Evolutionary conservation across 257 asterid species (phyloP), one percentile per base, ranked within the genome.

Genomic region (Ballota nigra): DNA sequence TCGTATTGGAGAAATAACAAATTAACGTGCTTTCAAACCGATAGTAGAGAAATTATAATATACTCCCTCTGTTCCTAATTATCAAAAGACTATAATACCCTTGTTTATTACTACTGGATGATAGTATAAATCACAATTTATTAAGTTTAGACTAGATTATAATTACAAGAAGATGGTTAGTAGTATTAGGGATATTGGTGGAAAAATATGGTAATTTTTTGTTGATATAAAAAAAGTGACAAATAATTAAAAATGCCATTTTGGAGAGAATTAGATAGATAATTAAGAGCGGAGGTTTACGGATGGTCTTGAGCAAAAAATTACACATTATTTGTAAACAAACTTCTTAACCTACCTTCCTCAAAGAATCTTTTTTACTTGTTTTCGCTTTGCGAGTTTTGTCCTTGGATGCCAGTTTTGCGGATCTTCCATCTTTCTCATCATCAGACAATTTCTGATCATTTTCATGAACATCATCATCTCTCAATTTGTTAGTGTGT

Each of bases 331-430:
- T 24, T 52, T 6, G 18, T 28, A 70, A 57, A 72, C 55, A 68
- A 70, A 77, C 73, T 68, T 72, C 55, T 57, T 75, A 68, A 38
- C 61, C 79, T 86, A 91, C 99, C 99, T 94, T 94, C 56, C 90
- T 83, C 60, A 86, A 72, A 80, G 70, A 73, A 77, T 81, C 76
- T 55, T 74, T 79, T 69, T 47, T 79, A 58, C 69, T 71, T 68
- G 69, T 71, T 73, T 78, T 79, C 11, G 73, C 86, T 28, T 71
- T 79, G 63, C 69, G 63, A 51, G 73, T 64, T 73, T 70, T 58
- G 69, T 80, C 82, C 75, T 78, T 78, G 69, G 77, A 68, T 72
- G 74, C 34, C 51, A 70, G 41, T 66, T 76, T 67, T 29, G 77
- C 62, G 18, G 65, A 40, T 26, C 28, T 87, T 70, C 68, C 88